phyloP scores from a whole-genome alignment of 371 early-diverging fungal genomes.

The Mucor mucedo region DNA sequence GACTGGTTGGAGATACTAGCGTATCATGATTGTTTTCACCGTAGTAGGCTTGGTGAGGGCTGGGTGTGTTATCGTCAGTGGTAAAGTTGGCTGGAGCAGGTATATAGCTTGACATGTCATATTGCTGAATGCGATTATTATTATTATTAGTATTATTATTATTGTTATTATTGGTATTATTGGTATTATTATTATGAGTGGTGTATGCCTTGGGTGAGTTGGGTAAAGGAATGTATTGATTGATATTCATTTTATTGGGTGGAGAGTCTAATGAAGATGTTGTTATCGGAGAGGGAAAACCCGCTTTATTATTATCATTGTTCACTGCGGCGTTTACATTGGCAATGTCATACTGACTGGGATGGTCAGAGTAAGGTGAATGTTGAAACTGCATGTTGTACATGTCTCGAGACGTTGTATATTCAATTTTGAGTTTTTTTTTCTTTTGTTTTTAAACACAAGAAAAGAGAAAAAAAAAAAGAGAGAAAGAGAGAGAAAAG shows the following conservation, averaged over 20 bases:
- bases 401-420: background rate
- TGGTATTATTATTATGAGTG: no score
- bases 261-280: conserved; percentile 46
- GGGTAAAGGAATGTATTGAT: conserved; percentile 18
- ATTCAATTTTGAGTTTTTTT: background rate
- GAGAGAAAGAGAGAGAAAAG: conserved; percentile 8
- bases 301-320: conserved; percentile 22
- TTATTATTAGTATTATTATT: no score
- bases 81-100: conserved; percentile 20
- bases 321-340: background rate
- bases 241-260: conserved; percentile 25
- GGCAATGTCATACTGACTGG: conserved; percentile 15
- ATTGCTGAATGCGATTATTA: conserved; percentile 11
- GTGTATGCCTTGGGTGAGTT: conserved; percentile 16
- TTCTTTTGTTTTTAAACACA: background rate
- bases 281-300: conserved; percentile 46
- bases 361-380: conserved; percentile 22
- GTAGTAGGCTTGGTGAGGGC: conserved; percentile 15
- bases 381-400: conserved; percentile 41
- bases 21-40: conserved; percentile 14
- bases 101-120: conserved; percentile 28
- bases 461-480: conserved; percentile 2
- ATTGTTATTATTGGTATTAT: no score
- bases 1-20: conserved; percentile 32
- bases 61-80: conserved; percentile 4